Conservation (phyloP, 2,329 filamentous ascomycete genomes). For the Colletotrichum gigasporum region DNA sequence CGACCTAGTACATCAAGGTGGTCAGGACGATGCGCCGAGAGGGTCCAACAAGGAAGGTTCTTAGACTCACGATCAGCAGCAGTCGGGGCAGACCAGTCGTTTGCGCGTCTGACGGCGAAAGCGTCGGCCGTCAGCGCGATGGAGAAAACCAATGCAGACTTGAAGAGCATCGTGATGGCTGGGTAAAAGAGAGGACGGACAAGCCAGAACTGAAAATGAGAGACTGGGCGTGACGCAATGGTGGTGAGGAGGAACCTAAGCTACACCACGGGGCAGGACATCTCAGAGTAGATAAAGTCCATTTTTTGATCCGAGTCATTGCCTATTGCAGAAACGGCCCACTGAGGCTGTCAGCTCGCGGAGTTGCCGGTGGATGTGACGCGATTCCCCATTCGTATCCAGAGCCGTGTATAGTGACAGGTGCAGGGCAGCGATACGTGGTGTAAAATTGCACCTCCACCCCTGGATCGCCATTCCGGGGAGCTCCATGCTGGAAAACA, state of each 20-base stretch:
- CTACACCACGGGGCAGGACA: not conserved
- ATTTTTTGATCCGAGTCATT: not conserved
- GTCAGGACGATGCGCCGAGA: not conserved
- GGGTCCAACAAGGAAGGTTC: not conserved
- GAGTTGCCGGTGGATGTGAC: not conserved
- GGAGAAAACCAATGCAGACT: not conserved
- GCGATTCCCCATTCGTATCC: constrained; percentile 11
- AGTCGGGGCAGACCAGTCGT: constrained; percentile 25
- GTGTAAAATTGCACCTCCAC: constrained; percentile 10
- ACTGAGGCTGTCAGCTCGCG: not conserved
- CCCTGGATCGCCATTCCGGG: not conserved
- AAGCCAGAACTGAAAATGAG: not conserved
- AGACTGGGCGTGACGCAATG: not conserved
- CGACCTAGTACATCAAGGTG: constrained; percentile 11
- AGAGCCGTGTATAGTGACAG: constrained; percentile 6
- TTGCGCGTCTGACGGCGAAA: constrained; percentile 7
- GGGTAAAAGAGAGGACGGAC: not conserved
- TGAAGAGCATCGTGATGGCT: constrained; percentile 12
- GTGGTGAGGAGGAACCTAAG: not conserved
- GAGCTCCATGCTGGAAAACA: not conserved
- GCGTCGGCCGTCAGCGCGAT: constrained; percentile 16
- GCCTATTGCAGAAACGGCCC: not conserved
- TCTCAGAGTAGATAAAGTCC: not conserved
- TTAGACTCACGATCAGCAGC: constrained; percentile 13
- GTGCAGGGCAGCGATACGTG: constrained; percentile 6